Percentiles rank a stretch among this genome's conserved stretches.
Conservation (phyloP, 257 asterid genomes). For the Capsicum baccatum region DNA sequence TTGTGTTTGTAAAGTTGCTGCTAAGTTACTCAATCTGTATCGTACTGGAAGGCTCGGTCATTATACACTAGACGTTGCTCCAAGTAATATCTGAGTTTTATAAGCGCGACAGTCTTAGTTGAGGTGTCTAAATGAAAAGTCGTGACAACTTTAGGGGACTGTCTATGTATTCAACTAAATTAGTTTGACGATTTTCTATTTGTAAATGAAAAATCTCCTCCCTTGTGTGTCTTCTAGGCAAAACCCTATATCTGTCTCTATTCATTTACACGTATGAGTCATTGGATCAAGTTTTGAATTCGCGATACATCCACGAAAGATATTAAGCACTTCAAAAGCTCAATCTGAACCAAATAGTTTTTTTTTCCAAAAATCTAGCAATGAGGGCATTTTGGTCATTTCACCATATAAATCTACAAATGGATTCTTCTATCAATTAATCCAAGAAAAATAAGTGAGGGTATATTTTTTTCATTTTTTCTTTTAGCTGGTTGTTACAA, state of each 20-base stretch:
- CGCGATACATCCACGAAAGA: too few relatives aligned
- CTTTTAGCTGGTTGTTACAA: background rate
- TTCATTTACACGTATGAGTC: too few relatives aligned
- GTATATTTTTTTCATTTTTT: background rate
- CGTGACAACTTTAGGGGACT: background rate
- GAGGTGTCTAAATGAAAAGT: slow-evolving; percentile 20
- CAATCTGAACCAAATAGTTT: background rate
- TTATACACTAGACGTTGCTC: slow-evolving; percentile 65
- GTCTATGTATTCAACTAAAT: background rate
- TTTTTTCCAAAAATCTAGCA: background rate
- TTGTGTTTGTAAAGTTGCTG: slow-evolving; percentile 52
- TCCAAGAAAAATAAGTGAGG: background rate
- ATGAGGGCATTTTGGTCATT: too few relatives aligned
- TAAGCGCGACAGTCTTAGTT: background rate
- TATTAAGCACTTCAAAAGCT: too few relatives aligned
- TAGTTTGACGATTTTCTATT: background rate
- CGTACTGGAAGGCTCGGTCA: slow-evolving; percentile 94
- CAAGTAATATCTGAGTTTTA: slow-evolving; percentile 34
- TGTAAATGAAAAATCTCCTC: too few relatives aligned
- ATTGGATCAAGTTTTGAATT: too few relatives aligned
- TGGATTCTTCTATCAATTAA: too few relatives aligned
- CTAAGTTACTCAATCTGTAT: slow-evolving; percentile 73
- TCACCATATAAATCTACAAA: background rate
- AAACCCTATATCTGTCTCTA: too few relatives aligned
- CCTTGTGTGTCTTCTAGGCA: too few relatives aligned